phyloP scores from a whole-genome alignment of 805 yeast genomes.

The Yamadazyma philogaea region DNA sequence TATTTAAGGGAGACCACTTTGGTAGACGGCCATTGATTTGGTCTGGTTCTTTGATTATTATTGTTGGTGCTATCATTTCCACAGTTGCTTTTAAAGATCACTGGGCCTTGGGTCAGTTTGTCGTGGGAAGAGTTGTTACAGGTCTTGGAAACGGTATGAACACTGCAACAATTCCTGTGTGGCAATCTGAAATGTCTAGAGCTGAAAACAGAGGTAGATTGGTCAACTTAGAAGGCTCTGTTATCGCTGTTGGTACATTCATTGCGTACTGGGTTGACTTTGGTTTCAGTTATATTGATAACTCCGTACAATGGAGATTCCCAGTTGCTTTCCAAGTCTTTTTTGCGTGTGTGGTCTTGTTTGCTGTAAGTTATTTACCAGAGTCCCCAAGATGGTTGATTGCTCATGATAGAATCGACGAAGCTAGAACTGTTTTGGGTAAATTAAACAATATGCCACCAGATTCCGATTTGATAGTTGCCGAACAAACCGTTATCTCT shows the following conservation, averaged over 20 bases:
- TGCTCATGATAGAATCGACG: conserved; percentile 37
- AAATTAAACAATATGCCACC: conserved; percentile 36
- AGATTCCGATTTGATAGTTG: conserved; percentile 38
- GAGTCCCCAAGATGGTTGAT: conserved; percentile 74
- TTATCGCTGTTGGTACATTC: conserved; percentile 64
- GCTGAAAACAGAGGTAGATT: conserved; percentile 40
- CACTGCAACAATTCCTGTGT: conserved; percentile 44
- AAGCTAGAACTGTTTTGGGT: conserved; percentile 34
- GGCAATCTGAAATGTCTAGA: conserved; percentile 45
- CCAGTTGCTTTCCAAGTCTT: conserved; percentile 58
- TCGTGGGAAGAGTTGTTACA: conserved; percentile 54
- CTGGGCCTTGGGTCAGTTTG: conserved; percentile 65
- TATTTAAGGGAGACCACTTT: conserved; percentile 35
- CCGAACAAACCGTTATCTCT: conserved; percentile 43
- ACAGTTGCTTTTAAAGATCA: conserved; percentile 32
- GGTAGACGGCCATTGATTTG: conserved; percentile 43
- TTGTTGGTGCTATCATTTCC: conserved; percentile 39
- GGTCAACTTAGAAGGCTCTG: conserved; percentile 45
- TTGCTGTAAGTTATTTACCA: conserved; percentile 47
- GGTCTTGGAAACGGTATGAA: conserved; percentile 41
- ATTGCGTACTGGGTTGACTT: conserved; percentile 63
- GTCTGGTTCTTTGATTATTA: conserved; percentile 35
- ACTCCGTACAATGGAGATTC: conserved; percentile 43
- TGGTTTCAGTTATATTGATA: conserved; percentile 61
- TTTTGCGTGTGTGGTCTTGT: conserved; percentile 47